Evolutionary conservation across 495 filamentous ascomycete species (phyloP).

Genomic region (Hyaloscypha variabilis): DNA sequence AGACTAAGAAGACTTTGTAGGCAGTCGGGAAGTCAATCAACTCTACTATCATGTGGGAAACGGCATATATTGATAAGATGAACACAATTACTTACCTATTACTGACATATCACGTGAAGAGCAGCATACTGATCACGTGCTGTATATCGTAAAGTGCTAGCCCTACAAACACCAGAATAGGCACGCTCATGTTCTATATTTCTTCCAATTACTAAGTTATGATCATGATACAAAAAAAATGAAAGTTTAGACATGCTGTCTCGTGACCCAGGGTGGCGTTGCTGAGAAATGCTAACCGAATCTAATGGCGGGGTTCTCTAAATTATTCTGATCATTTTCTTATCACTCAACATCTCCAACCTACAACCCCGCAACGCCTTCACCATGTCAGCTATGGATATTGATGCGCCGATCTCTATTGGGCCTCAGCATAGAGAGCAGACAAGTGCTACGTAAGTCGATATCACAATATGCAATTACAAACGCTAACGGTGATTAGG

Average conservation of each 20-base stretch:
- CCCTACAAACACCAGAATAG: too few species aligned
- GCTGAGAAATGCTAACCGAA: constrained; percentile 20
- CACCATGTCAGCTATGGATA: constrained; percentile 67
- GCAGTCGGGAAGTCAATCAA: neutral
- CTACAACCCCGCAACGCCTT: constrained; percentile 4
- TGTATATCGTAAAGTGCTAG: too few species aligned
- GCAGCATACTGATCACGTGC: too few species aligned
- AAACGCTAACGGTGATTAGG: constrained; percentile 43
- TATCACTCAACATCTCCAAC: constrained; percentile 21
- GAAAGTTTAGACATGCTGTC: neutral
- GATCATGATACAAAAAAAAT: neutral
- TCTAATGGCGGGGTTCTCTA: constrained; percentile 28
- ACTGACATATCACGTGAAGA: too few species aligned
- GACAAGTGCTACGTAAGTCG: constrained; percentile 61
- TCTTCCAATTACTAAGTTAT: neutral
- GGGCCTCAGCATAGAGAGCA: constrained; percentile 45
- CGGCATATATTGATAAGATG: too few species aligned
- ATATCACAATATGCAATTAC: constrained; percentile 12
- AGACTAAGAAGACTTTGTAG: neutral
- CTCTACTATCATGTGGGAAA: neutral
- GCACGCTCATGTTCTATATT: too few species aligned
- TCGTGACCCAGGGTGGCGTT: neutral
- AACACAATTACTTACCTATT: too few species aligned
- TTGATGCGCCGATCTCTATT: constrained; percentile 65
- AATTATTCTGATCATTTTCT: constrained; percentile 27